A percentile compares a stretch with the other conserved stretches of the same genome.
phyloP scores from a whole-genome alignment of 2,329 filamentous ascomycete genomes.

The Phyllosticta citrichinensis region DNA sequence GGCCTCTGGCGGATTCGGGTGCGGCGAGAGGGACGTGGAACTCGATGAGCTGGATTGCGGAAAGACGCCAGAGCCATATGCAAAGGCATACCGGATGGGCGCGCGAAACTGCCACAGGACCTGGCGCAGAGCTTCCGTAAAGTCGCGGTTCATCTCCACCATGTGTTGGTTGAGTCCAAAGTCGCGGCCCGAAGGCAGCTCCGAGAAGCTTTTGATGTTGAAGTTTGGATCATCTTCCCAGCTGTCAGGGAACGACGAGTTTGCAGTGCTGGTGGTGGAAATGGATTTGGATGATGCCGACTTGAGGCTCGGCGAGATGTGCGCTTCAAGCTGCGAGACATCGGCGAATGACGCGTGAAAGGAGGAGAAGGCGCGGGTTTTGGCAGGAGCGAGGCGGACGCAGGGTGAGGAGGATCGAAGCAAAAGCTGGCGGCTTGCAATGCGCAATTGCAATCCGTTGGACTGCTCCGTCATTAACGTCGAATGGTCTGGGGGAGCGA shows the following conservation, averaged over 20 bases:
- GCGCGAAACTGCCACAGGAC: slow-evolving; percentile 82
- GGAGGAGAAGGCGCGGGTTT: slow-evolving; percentile 1
- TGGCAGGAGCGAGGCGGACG: background rate
- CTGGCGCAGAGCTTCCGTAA: slow-evolving; percentile 79
- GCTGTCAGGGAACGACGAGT: slow-evolving; percentile 36
- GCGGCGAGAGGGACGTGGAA: slow-evolving; percentile 52
- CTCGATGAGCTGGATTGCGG: slow-evolving; percentile 53
- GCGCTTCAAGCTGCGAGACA: background rate
- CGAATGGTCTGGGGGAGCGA: background rate
- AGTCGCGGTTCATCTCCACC: slow-evolving; percentile 78
- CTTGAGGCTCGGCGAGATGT: slow-evolving; percentile 14
- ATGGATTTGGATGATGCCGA: background rate
- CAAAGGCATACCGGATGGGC: slow-evolving; percentile 91
- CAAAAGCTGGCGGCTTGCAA: slow-evolving; percentile 15
- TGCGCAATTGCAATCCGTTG: slow-evolving; percentile 21
- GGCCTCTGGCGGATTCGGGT: slow-evolving; percentile 71
- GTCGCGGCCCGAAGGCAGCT: slow-evolving; percentile 59
- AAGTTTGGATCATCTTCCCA: slow-evolving; percentile 71
- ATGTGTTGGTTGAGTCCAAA: slow-evolving; percentile 97
- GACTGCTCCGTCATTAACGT: slow-evolving; percentile 11
- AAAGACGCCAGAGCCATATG: slow-evolving; percentile 95
- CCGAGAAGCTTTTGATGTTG: slow-evolving; percentile 61
- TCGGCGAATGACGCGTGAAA: background rate
- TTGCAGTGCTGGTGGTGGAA: background rate
- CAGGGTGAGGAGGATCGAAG: background rate